phyloP scores from a whole-genome alignment of 202 grass and related monocot genomes.

The Carex sylvatica region DNA sequence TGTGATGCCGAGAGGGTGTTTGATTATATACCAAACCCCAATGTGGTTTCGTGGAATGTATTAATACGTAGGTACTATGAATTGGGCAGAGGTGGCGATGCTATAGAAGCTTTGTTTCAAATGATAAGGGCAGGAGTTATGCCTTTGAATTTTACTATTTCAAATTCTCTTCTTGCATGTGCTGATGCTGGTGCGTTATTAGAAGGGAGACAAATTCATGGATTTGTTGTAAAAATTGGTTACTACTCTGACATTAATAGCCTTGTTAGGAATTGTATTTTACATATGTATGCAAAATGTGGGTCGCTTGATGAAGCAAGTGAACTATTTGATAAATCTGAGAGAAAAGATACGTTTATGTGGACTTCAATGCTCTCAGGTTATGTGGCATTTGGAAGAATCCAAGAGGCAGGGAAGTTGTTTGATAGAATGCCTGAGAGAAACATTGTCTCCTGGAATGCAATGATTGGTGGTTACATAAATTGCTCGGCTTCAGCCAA shows the following conservation, averaged over 20 bases:
- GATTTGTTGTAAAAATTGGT: slow-evolving; percentile 43
- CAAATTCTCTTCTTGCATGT: slow-evolving; percentile 67
- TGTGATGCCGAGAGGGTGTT: slow-evolving; percentile 56
- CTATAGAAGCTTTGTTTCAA: slow-evolving; percentile 66
- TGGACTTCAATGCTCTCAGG: slow-evolving; percentile 70
- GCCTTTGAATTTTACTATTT: slow-evolving; percentile 76
- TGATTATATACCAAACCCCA: slow-evolving; percentile 53
- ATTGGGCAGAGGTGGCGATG: slow-evolving; percentile 45
- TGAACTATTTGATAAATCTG: slow-evolving; percentile 50
- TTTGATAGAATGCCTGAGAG: slow-evolving; percentile 60
- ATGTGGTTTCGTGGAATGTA: slow-evolving; percentile 81
- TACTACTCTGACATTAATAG: slow-evolving; percentile 40
- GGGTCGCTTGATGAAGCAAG: slow-evolving; percentile 57
- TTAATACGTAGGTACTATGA: slow-evolving; percentile 76
- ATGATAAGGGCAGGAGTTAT: slow-evolving; percentile 54
- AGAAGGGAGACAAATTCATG: slow-evolving; percentile 66
- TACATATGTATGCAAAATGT: slow-evolving; percentile 82
- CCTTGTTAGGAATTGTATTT: slow-evolving; percentile 46
- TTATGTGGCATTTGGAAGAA: slow-evolving; percentile 64
- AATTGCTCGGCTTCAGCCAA: slow-evolving; percentile 52
- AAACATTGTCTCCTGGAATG: slow-evolving; percentile 86
- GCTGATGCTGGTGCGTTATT: slow-evolving; percentile 41
- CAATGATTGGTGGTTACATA: slow-evolving; percentile 66
- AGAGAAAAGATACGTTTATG: slow-evolving; percentile 56
- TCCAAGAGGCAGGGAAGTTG: slow-evolving; percentile 56